Conservation (phyloP, 202 grass and related monocot genomes). For the Brachypodium distachyon region DNA sequence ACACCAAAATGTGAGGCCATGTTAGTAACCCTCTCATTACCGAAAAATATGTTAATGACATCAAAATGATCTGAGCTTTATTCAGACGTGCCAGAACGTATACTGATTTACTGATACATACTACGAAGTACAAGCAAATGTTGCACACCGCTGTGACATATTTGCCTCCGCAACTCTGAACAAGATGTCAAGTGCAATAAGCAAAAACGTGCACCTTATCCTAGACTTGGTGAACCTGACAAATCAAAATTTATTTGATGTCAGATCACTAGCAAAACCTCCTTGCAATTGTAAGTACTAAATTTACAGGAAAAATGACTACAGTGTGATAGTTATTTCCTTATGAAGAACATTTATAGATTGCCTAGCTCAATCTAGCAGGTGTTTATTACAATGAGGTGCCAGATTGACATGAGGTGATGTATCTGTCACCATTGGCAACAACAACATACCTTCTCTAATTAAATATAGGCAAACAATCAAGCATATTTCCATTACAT, state of each 20-base stretch:
- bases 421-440: background rate
- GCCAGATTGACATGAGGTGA: background rate
- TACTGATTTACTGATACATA: background rate
- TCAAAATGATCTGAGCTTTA: too few relatives aligned
- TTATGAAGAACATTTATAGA: background rate
- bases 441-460: background rate
- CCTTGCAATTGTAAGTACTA: background rate
- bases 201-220: background rate
- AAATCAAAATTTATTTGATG: background rate
- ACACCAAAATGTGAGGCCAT: too few relatives aligned
- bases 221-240: background rate
- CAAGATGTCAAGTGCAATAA: background rate
- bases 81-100: background rate
- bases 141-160: too few relatives aligned
- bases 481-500: background rate
- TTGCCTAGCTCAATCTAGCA: background rate
- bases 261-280: background rate
- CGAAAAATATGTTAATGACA: too few relatives aligned
- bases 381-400: background rate
- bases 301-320: background rate
- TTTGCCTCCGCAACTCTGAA: background rate
- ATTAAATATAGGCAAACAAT: background rate
- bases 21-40: too few relatives aligned
- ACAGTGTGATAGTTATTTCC: too few relatives aligned
- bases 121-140: background rate